A percentile compares a stretch with the other conserved stretches of the same genome.
These are phyloP conservation scores for Exophiala sp. DNA, from an alignment of 2,329 filamentous ascomycete genomes.

Conservation along the genomic window DNA sequence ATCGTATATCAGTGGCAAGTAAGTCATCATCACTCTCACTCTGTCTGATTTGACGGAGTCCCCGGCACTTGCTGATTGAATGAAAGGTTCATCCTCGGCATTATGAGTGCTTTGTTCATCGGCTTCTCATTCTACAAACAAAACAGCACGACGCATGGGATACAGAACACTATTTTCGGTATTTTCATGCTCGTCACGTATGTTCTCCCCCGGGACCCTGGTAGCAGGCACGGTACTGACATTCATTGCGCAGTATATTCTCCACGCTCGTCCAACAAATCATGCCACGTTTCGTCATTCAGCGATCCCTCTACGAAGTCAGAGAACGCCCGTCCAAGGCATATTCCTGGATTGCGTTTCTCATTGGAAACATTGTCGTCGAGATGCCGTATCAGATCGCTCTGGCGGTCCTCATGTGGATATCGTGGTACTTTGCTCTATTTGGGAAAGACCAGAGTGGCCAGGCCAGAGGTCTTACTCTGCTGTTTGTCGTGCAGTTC, in stretches of 20 bases:
- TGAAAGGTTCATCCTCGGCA: slow-evolving; percentile 54
- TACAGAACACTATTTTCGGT: slow-evolving; percentile 73
- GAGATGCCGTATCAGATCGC: slow-evolving; percentile 69
- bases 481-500: slow-evolving; percentile 67
- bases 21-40: slow-evolving; percentile 38
- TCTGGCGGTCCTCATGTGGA: slow-evolving; percentile 64
- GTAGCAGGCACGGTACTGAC: neutral
- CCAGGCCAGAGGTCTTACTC: slow-evolving; percentile 34
- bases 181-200: slow-evolving; percentile 60
- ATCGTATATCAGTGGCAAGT: slow-evolving; percentile 59
- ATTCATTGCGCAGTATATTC: slow-evolving; percentile 42
- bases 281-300: slow-evolving; percentile 64
- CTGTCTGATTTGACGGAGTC: neutral
- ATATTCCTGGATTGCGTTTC: slow-evolving; percentile 71
- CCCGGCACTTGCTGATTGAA: slow-evolving; percentile 55
- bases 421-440: slow-evolving; percentile 69
- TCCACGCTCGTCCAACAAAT: slow-evolving; percentile 47
- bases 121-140: slow-evolving; percentile 65
- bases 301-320: slow-evolving; percentile 63
- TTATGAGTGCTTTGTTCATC: slow-evolving; percentile 48
- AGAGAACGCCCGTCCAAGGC: slow-evolving; percentile 69
- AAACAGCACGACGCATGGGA: slow-evolving; percentile 59
- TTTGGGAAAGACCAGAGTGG: slow-evolving; percentile 60
- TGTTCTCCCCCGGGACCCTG: neutral
- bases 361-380: slow-evolving; percentile 63